Evolutionary conservation across 352 stramenopile genomes (phyloP).

Genomic region (Phytophthora macrochlamydospora): DNA sequence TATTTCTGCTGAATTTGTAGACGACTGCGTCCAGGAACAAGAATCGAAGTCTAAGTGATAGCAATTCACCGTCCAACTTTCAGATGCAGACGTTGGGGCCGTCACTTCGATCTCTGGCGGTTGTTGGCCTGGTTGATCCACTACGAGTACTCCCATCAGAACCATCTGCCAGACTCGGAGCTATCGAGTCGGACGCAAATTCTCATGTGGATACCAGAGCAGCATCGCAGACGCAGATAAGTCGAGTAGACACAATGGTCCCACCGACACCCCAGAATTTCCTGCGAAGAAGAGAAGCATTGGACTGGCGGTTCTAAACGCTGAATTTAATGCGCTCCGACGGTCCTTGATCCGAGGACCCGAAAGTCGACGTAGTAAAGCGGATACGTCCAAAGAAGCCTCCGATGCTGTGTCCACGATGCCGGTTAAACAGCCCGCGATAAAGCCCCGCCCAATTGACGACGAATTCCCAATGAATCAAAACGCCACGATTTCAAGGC

Average conservation of each 20-base stretch:
- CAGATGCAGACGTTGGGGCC: constrained; percentile 6
- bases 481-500: constrained; percentile 39
- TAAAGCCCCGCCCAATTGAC: background rate
- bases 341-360: constrained; percentile 18
- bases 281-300: constrained; percentile 33
- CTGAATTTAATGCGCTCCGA: constrained; percentile 25
- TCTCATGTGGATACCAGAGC: constrained; percentile 20
- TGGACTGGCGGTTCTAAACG: constrained; percentile 26
- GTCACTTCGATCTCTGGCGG: constrained; percentile 2
- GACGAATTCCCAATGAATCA: constrained; percentile 11
- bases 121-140: constrained; percentile 11
- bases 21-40: constrained; percentile 31
- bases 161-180: constrained; percentile 1
- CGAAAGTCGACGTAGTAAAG: constrained; percentile 15
- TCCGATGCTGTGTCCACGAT: constrained; percentile 1
- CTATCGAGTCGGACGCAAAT: constrained; percentile 4
- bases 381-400: constrained; percentile 15
- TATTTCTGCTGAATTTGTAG: constrained; percentile 10
- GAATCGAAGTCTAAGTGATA: constrained; percentile 44
- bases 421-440: background rate
- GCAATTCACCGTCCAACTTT: constrained; percentile 26
- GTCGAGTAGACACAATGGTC: constrained; percentile 13
- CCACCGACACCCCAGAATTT: background rate
- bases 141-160: constrained; percentile 18
- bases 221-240: constrained; percentile 12